phyloP scores from a whole-genome alignment of 2,329 filamentous ascomycete genomes.

The Colletotrichum sansevieriae region DNA sequence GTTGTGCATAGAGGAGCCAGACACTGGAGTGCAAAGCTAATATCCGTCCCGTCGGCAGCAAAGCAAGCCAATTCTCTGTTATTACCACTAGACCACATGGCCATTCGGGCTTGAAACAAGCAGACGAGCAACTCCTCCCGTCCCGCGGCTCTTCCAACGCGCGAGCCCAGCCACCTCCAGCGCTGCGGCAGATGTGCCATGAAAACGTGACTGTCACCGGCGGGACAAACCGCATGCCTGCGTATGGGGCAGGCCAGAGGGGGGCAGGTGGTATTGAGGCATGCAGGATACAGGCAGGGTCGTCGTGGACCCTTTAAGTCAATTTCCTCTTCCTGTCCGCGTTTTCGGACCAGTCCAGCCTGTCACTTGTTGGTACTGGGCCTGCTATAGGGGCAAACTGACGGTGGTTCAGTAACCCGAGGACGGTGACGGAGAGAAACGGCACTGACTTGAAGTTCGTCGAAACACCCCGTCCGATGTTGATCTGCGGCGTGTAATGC shows the following conservation, averaged over 20 bases:
- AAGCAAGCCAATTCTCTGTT: background rate
- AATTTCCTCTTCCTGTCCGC: conserved; percentile 17
- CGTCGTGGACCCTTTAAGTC: conserved; percentile 30
- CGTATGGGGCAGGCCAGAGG: conserved; percentile 11
- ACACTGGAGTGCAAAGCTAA: conserved; percentile 2
- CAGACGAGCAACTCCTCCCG: background rate
- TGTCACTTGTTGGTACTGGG: background rate
- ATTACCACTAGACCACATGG: background rate
- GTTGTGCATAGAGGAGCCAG: conserved; percentile 2
- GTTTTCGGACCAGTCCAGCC: conserved; percentile 16
- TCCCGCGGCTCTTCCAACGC: background rate
- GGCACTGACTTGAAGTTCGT: background rate
- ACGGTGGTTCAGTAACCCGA: background rate
- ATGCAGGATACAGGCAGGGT: conserved; percentile 30
- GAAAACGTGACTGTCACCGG: conserved; percentile 6
- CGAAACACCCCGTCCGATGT: conserved; percentile 17
- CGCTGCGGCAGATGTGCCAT: conserved; percentile 8
- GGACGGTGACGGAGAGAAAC: conserved; percentile 7
- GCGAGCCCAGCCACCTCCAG: conserved; percentile 17
- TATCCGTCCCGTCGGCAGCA: background rate
- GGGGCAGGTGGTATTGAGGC: conserved; percentile 28
- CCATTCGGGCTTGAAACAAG: background rate
- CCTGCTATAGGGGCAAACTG: conserved; percentile 1
- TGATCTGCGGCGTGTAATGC: conserved; percentile 7
- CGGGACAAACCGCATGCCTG: conserved; percentile 9